Conservation (phyloP, 1,284 basidiomycete species). For the Sporisorium iseilematis-ciliati region DNA sequence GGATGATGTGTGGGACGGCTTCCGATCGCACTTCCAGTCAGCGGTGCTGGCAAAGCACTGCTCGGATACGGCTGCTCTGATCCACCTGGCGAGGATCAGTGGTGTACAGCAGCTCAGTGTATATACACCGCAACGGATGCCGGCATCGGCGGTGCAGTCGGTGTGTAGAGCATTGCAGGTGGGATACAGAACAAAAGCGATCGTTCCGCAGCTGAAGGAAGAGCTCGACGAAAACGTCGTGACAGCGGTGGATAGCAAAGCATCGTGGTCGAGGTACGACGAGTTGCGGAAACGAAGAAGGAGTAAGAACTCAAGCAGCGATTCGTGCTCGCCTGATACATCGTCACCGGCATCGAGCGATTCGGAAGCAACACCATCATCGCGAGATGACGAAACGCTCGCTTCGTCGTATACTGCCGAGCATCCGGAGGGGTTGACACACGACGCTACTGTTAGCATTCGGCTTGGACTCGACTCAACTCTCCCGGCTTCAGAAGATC, state of each 20-base stretch:
- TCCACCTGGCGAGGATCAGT: constrained; percentile 35
- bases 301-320: not conserved
- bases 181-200: constrained; percentile 25
- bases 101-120: constrained; percentile 32
- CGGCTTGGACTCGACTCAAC: constrained; percentile 6
- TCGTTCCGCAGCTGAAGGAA: not conserved
- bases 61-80: constrained; percentile 22
- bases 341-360: constrained; percentile 35
- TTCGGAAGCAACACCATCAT: constrained; percentile 33
- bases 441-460: constrained; percentile 14
- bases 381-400: constrained; percentile 41
- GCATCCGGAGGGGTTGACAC: not conserved
- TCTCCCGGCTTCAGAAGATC: not conserved
- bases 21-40: constrained; percentile 3
- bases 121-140: constrained; percentile 12
- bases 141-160: not conserved
- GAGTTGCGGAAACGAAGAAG: constrained; percentile 17
- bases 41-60: constrained; percentile 26
- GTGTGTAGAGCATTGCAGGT: constrained; percentile 7
- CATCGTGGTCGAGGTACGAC: constrained; percentile 13
- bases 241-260: not conserved
- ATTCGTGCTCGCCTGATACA: constrained; percentile 11
- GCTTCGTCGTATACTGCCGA: constrained; percentile 48
- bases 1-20: constrained; percentile 15
- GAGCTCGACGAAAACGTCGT: too few species aligned